A percentile compares a stretch with the other conserved stretches of the same genome.
These are phyloP conservation scores for Microbotryomycetes sp. DNA, from an alignment of 1,284 basidiomycete genomes.

Conservation along the genomic window DNA sequence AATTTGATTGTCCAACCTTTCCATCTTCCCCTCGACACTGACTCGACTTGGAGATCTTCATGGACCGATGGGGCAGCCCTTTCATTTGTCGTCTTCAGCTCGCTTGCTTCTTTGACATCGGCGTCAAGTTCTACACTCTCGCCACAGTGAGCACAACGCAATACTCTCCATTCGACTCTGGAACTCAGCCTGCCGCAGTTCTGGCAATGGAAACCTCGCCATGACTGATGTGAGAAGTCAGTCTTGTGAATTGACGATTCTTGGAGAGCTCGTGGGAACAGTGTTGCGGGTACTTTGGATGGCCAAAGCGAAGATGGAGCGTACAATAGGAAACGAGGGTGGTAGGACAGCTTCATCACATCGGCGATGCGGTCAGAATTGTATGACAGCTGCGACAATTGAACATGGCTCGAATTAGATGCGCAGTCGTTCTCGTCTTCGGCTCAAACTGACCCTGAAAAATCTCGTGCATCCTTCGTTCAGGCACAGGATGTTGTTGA, in stretches of 20 bases:
- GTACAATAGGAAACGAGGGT: conserved; percentile 2
- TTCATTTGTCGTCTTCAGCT: background rate
- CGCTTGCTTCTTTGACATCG: background rate
- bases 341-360: conserved; percentile 6
- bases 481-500: conserved; percentile 17
- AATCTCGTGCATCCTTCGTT: conserved; percentile 21
- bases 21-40: background rate
- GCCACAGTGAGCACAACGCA: conserved; percentile 19
- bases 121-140: background rate
- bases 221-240: conserved; percentile 12
- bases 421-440: no score
- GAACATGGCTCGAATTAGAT: no score
- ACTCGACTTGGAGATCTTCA: background rate
- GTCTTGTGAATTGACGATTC: background rate
- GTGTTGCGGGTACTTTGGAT: background rate
- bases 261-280: background rate
- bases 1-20: conserved; percentile 13
- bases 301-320: background rate
- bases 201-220: conserved; percentile 24
- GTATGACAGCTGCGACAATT: no score
- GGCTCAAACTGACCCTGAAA: conserved; percentile 14
- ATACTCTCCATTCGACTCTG: conserved; percentile 15
- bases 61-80: background rate
- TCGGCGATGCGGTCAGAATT: conserved; percentile 10
- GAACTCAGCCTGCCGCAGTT: conserved; percentile 20